A percentile compares a stretch with the other conserved stretches of the same genome.
Conservation (phyloP, 2,329 filamentous ascomycete species). For the Aspergillus ibericus region DNA sequence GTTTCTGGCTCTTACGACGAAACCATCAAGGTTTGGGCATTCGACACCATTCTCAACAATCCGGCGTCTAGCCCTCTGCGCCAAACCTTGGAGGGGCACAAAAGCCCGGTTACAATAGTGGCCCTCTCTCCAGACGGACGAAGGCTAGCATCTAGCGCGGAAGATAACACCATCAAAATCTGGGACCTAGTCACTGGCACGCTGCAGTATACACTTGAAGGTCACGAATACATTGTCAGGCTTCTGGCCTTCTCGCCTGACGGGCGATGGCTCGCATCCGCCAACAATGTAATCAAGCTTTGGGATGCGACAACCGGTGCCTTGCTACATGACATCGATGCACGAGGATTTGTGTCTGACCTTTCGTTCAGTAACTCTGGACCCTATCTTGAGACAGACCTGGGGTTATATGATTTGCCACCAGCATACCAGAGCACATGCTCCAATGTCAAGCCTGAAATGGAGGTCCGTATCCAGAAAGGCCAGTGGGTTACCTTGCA, state of each 20-base stretch:
- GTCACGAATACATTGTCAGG: background rate
- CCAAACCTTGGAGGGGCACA: background rate
- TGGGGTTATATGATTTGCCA: background rate
- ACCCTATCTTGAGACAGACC: background rate
- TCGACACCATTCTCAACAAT: background rate
- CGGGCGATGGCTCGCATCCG: background rate
- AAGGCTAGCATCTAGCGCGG: background rate
- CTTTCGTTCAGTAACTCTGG: background rate
- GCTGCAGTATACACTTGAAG: background rate
- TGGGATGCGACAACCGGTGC: background rate
- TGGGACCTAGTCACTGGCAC: background rate
- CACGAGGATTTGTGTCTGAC: background rate
- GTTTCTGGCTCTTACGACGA: background rate
- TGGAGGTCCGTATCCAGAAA: background rate
- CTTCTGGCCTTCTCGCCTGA: background rate
- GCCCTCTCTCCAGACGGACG: background rate
- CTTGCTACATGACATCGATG: background rate
- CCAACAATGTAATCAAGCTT: background rate
- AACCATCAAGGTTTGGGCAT: background rate
- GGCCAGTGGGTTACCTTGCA: background rate
- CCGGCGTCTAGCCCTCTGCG: background rate
- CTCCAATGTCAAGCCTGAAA: background rate
- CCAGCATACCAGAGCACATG: background rate
- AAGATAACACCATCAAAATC: background rate
- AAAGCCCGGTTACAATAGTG: background rate